phyloP scores from a whole-genome alignment of 495 filamentous ascomycete genomes.

The Cercophora sp. region DNA sequence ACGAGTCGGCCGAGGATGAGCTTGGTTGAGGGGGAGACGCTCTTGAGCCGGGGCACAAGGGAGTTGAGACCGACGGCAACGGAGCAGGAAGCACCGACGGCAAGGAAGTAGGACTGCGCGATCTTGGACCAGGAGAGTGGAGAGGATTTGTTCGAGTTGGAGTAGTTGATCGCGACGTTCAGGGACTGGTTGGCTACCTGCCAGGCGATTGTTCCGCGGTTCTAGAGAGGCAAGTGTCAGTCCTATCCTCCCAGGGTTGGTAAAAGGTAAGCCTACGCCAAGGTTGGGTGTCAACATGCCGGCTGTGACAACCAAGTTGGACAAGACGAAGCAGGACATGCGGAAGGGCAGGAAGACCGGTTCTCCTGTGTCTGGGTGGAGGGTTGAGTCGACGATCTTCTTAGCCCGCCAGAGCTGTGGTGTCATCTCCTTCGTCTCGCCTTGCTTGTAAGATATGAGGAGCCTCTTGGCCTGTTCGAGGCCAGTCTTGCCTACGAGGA shows the following conservation, averaged over 20 bases:
- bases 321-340: slow-evolving; percentile 93
- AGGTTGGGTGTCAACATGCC: slow-evolving; percentile 94
- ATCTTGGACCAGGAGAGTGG: slow-evolving; percentile 76
- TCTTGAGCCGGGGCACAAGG: slow-evolving; percentile 78
- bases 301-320: slow-evolving; percentile 92
- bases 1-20: slow-evolving; percentile 77
- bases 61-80: slow-evolving; percentile 91
- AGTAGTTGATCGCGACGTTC: slow-evolving; percentile 94
- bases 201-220: slow-evolving; percentile 85
- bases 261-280: slow-evolving; percentile 44
- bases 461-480: slow-evolving; percentile 79
- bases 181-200: slow-evolving; percentile 96
- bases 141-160: slow-evolving; percentile 95
- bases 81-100: slow-evolving; percentile 86
- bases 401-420: slow-evolving; percentile 92
- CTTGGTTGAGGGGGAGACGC: slow-evolving; percentile 65
- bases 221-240: slow-evolving; percentile 44
- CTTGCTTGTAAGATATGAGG: slow-evolving; percentile 76
- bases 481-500: slow-evolving; percentile 68
- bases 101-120: slow-evolving; percentile 83
- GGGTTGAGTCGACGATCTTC: slow-evolving; percentile 91
- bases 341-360: slow-evolving; percentile 92
- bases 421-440: slow-evolving; percentile 71
- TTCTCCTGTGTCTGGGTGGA: slow-evolving; percentile 92
- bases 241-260: background rate